Conservation (phyloP, 805 yeast species). For the Lachancea quebecensis region DNA sequence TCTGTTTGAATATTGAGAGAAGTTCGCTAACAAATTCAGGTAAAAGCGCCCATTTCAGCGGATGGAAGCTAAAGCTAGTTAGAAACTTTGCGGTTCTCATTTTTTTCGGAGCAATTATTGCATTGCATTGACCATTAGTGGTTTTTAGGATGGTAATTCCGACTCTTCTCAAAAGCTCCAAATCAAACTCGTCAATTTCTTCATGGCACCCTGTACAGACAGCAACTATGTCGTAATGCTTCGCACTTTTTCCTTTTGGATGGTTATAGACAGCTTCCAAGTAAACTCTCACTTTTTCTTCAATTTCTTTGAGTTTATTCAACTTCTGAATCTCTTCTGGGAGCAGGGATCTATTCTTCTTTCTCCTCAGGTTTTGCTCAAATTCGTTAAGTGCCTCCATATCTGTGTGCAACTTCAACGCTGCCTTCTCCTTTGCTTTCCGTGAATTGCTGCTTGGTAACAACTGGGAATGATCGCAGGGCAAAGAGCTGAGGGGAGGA, state of each 20-base stretch:
- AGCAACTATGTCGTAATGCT: slow-evolving; percentile 39
- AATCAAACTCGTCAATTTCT: slow-evolving; percentile 39
- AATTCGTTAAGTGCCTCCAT: slow-evolving; percentile 63
- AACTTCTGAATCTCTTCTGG: slow-evolving; percentile 37
- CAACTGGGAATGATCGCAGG: slow-evolving; percentile 21
- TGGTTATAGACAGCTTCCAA: slow-evolving; percentile 5
- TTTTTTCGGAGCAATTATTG: slow-evolving; percentile 72
- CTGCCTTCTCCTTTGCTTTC: slow-evolving; percentile 61
- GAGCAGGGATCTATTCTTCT: slow-evolving; percentile 27
- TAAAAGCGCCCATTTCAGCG: slow-evolving; percentile 42
- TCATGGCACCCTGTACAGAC: slow-evolving; percentile 62
- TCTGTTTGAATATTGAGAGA: slow-evolving; percentile 27
- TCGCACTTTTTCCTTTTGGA: slow-evolving; percentile 10
- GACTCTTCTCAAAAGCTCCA: slow-evolving; percentile 36
- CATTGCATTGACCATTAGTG: slow-evolving; percentile 37
- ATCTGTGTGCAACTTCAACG: slow-evolving; percentile 55
- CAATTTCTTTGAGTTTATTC: slow-evolving; percentile 27
- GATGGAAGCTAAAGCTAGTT: slow-evolving; percentile 53
- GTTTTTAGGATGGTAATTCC: slow-evolving; percentile 49
- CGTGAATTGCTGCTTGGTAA: slow-evolving; percentile 7
- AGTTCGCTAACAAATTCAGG: slow-evolving; percentile 49
- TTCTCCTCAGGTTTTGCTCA: slow-evolving; percentile 45
- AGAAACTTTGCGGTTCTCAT: slow-evolving; percentile 84
- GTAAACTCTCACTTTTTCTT: slow-evolving; percentile 16
- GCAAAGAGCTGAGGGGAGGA: slow-evolving; percentile 10